A percentile compares a stretch with the other conserved stretches of the same genome.
Evolutionary conservation across 306 rosid species (phyloP).

Genomic region (Cicer bijugum): DNA sequence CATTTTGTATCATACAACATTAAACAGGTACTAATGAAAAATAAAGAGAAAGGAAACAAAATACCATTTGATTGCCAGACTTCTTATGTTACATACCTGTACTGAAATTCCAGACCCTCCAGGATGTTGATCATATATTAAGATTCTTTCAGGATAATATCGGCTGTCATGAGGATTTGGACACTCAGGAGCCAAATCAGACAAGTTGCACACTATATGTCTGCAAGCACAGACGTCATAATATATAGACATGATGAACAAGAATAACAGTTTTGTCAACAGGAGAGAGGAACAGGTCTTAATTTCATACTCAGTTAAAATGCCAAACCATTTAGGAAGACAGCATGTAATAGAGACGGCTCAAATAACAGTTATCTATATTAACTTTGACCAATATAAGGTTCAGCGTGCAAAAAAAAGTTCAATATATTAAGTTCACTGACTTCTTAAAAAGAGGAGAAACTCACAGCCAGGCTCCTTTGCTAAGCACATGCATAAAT

Average conservation of each 20-base stretch:
- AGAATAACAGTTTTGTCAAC: slow-evolving; percentile 9
- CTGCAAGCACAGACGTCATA: slow-evolving; percentile 53
- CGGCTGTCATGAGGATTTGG: slow-evolving; percentile 76
- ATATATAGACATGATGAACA: slow-evolving; percentile 31
- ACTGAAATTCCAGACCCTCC: slow-evolving; percentile 84
- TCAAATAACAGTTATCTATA: slow-evolving; percentile 1
- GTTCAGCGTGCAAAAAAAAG: slow-evolving; percentile 19
- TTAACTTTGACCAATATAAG: slow-evolving; percentile 20
- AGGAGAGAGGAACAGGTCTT: slow-evolving; percentile 14
- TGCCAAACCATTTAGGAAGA: slow-evolving; percentile 30
- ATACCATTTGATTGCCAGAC: slow-evolving; percentile 17
- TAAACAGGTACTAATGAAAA: background rate
- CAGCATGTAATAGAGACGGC: slow-evolving; percentile 25
- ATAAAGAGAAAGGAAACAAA: slow-evolving; percentile 20
- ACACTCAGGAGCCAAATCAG: slow-evolving; percentile 92
- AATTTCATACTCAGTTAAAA: slow-evolving; percentile 9
- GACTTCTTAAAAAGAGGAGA: slow-evolving; percentile 5
- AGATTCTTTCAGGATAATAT: slow-evolving; percentile 82
- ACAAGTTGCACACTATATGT: slow-evolving; percentile 73
- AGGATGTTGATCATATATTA: slow-evolving; percentile 81
- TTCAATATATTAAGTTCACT: background rate
- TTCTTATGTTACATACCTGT: slow-evolving; percentile 58
- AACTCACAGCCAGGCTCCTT: slow-evolving; percentile 21
- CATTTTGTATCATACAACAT: background rate
- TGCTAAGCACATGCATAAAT: slow-evolving; percentile 9